Base-by-base conservation (phyloP, 1,284 basidiomycete species). In the Boletus semigastroideus region DNA sequence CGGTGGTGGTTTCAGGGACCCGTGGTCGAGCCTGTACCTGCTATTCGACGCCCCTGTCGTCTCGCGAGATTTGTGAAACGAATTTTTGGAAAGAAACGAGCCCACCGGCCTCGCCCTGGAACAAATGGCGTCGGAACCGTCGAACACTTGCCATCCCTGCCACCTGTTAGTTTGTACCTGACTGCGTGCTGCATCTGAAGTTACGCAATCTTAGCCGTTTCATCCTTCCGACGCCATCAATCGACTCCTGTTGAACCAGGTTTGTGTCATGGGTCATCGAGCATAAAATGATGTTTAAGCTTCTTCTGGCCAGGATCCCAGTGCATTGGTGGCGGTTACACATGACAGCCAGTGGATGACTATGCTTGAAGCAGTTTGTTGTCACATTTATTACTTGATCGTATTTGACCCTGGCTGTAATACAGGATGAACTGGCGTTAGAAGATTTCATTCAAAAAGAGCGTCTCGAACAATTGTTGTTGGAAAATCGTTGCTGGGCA, bases 191-290 rank as follows among this genome's bases (percentile, higher is more conserved):
- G 13, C 27, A 42, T 48, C 19, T n/a, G 7, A 25, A 25, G 25
- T 25, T 25, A 25, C 5, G 7, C 7, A 6, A 25, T 25, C 25
- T 34, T n/a, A 49, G 48, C 48, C 48, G 2, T 46, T 46, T 19
- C 46, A 48, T 20, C 46, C 38, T 2, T 38, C 48, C 13, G 48
- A 49, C 7, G 8, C 46, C 8, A 49, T 49, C 48, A 49, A 49
- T 20, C 42, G 28, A 11, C 31, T 14, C 31, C 36, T 49, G 4
- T 28, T 49, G 17, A 31, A 4, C 5, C 16, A 30, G 41, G 48
- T 49, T 44, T 10, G 19, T 33, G 19, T 17, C 19, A 13, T 9
- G 8, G 17, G 16, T 16, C 13, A 5, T 9, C 12, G 3, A 19
- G n/a, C 16, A 10, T 27, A 27, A 28, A 13, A 14, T 14, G 31